A percentile compares a stretch with the other conserved stretches of the same genome.
Conservation (phyloP, 805 yeast species). For the Zygosaccharomyces lentus region DNA sequence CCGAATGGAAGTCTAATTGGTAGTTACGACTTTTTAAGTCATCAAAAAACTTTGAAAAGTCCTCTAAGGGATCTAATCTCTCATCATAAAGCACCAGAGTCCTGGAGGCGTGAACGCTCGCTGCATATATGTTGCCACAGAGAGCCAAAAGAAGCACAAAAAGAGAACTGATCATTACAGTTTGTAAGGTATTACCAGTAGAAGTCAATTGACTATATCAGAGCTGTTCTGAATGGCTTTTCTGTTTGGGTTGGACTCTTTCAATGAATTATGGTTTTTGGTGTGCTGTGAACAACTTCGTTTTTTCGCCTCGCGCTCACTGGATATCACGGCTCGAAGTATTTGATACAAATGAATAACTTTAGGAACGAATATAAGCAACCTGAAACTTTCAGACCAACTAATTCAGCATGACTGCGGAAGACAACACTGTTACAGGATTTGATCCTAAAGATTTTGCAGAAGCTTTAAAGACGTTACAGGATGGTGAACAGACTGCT, state of each 20-base stretch:
- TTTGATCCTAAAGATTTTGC: conserved; percentile 28
- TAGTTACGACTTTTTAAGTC: conserved; percentile 35
- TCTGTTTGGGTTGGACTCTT: not conserved
- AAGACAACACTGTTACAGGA: not conserved
- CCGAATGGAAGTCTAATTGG: conserved; percentile 28
- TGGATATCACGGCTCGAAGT: conserved; percentile 1
- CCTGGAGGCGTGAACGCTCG: conserved; percentile 25
- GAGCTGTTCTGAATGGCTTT: not conserved
- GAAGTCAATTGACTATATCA: conserved; percentile 1
- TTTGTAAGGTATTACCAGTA: not conserved
- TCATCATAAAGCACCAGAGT: conserved; percentile 36
- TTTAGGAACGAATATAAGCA: not conserved
- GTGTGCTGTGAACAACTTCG: conserved; percentile 3
- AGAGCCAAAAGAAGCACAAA: conserved; percentile 7
- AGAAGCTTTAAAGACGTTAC: conserved; percentile 55
- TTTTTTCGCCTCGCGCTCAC: conserved; percentile 3
- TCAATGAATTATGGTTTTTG: not conserved
- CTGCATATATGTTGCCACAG: conserved; percentile 12
- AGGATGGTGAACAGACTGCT: conserved; percentile 66
- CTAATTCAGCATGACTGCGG: not conserved
- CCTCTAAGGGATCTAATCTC: conserved; percentile 25
- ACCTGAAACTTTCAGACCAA: not conserved
- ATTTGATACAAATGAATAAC: not conserved
- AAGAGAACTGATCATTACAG: conserved; percentile 8
- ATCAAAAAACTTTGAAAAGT: conserved; percentile 28